Evolutionary conservation across 1,284 basidiomycete species (phyloP), one percentile per base, ranked within the genome.

Genomic region (Vanrija sp.): DNA sequence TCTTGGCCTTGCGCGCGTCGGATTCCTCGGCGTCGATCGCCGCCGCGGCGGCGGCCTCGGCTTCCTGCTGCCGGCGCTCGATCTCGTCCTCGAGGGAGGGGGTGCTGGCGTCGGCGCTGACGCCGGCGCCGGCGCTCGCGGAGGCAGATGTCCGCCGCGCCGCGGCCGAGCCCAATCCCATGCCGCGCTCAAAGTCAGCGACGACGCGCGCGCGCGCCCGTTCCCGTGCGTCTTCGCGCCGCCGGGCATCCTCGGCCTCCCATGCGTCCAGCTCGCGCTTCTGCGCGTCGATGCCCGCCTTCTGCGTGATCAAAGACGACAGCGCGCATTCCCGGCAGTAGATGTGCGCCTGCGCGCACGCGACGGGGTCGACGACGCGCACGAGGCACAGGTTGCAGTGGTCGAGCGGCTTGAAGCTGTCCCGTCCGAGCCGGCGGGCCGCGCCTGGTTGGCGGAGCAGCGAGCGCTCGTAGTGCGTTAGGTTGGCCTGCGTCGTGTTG

Each of bases 341-440:
- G 49, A 96, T 67, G 74, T 97, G 93, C 0, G 94, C 93, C 54
- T 87, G 82, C 25, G 83, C 77, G 69, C 93, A 97, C 10, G 86
- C 83, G 28, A 92, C 80, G 0, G 92, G 89, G 51, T 90, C 86
- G 46, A 86, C 77, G 5, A 89, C 90, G 49, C 82, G 81, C 55
- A 89, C 85, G 28, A 95, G 78, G 69, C 92, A 95, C 16, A 94
- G 82, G 38, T 87, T 82, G 70, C 91, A 96, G 9, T 88, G 84
- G 73, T 94, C 89, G 71, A 92, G 90, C 34, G 82, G 83, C 43
- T 90, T 84, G 88, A 95, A 91, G 5, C 88, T 90, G 74, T 95
- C 91, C 69, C 88, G 85, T 42, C 91, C 91, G 71, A 95, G 77
- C 47, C 91, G 86, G 84, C 91, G 86, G 7, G 73, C 64, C 9